Evolutionary conservation across 2,329 filamentous ascomycete species (phyloP).

Genomic region (Drechslerella dactyloides): DNA sequence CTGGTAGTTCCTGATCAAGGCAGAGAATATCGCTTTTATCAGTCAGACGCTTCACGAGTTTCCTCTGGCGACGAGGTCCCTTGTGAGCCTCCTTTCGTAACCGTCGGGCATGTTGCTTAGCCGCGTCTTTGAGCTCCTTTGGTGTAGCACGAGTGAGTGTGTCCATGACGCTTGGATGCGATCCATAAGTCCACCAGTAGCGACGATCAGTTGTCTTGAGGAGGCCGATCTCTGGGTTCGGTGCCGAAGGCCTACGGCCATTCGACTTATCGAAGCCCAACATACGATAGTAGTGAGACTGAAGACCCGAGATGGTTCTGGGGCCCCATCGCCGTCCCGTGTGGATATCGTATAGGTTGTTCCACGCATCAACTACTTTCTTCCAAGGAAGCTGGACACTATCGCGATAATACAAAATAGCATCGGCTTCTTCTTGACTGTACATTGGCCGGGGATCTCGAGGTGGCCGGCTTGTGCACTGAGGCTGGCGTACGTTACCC

Average conservation of each 20-base stretch:
- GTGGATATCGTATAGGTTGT: slow-evolving; percentile 23
- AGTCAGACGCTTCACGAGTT: slow-evolving; percentile 14
- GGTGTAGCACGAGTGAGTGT: slow-evolving; percentile 13
- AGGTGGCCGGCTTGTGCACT: slow-evolving; percentile 18
- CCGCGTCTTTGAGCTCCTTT: slow-evolving; percentile 21
- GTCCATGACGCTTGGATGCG: slow-evolving; percentile 11
- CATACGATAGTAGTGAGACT: slow-evolving; percentile 49
- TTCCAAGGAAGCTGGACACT: slow-evolving; percentile 46
- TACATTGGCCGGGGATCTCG: slow-evolving; percentile 47
- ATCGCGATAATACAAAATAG: slow-evolving; percentile 41
- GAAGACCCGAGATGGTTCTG: slow-evolving; percentile 45
- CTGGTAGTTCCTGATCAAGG: neutral
- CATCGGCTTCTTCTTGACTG: slow-evolving; percentile 44
- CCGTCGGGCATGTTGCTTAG: slow-evolving; percentile 33
- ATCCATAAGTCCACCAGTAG: slow-evolving; percentile 45
- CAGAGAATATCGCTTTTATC: slow-evolving; percentile 15
- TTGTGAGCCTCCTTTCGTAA: slow-evolving; percentile 30
- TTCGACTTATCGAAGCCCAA: slow-evolving; percentile 39
- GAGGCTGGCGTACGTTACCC: slow-evolving; percentile 1
- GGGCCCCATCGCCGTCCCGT: slow-evolving; percentile 43
- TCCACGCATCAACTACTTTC: slow-evolving; percentile 43
- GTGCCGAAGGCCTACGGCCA: slow-evolving; percentile 36
- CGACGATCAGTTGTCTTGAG: slow-evolving; percentile 43
- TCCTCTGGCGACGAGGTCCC: slow-evolving; percentile 38
- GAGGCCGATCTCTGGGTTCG: slow-evolving; percentile 44